Evolutionary conservation across 345 rosid species (phyloP).

Genomic region (Ceriops zippeliana): DNA sequence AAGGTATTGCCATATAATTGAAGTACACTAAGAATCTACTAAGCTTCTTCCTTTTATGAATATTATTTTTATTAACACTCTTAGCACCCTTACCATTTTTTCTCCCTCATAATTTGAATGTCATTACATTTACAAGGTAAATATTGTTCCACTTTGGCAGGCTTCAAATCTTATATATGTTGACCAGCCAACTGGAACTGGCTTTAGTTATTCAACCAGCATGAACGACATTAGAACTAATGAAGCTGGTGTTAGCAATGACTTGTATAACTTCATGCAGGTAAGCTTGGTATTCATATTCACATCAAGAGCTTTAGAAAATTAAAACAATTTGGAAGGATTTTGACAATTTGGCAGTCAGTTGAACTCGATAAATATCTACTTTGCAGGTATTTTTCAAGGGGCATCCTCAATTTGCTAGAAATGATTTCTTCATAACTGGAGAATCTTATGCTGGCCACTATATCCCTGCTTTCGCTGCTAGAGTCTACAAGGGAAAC

Average conservation of each 20-base stretch:
- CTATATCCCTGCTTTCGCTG: conserved; percentile 81
- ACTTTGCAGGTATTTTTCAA: conserved; percentile 60
- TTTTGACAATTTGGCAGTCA: too few species aligned
- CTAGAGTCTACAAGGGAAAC: conserved; percentile 66
- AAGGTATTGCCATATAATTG: conserved; percentile 36
- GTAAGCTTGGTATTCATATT: conserved; percentile 19
- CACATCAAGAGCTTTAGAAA: not conserved
- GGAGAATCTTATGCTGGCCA: conserved; percentile 98
- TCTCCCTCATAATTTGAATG: not conserved
- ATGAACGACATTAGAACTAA: conserved; percentile 47
- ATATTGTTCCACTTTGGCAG: conserved; percentile 28
- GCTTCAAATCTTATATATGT: conserved; percentile 72
- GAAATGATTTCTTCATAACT: conserved; percentile 73
- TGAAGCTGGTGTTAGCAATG: conserved; percentile 74
- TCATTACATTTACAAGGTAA: not conserved
- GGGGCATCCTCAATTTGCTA: conserved; percentile 52
- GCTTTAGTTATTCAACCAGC: conserved; percentile 71
- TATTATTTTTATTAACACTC: too few species aligned
- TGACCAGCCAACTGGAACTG: conserved; percentile 90
- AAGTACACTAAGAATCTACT: too few species aligned
- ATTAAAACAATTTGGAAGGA: too few species aligned
- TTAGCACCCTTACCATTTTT: not conserved
- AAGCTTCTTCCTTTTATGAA: too few species aligned
- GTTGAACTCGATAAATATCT: not conserved
- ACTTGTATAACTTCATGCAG: conserved; percentile 82